phyloP scores from a whole-genome alignment of 2,329 filamentous ascomycete species.

The Cadophora malorum region DNA sequence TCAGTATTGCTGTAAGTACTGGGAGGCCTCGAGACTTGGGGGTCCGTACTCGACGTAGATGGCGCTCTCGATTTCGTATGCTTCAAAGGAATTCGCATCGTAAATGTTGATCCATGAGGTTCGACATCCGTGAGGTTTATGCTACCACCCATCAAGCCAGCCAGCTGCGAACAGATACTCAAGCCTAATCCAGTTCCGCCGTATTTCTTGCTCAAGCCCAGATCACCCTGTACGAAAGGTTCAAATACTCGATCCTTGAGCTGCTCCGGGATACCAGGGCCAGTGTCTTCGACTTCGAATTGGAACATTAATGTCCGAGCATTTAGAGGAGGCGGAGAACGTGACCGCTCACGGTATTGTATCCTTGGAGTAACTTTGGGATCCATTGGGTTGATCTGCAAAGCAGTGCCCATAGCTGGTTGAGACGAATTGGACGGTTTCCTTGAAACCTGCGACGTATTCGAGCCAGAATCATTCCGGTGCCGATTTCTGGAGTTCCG shows the following conservation, averaged over 20 bases:
- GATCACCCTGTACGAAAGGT: slow-evolving; percentile 92
- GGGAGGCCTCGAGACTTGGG: slow-evolving; percentile 43
- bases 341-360: slow-evolving; percentile 59
- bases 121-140: slow-evolving; percentile 75
- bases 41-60: slow-evolving; percentile 38
- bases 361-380: slow-evolving; percentile 43
- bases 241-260: slow-evolving; percentile 88
- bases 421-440: slow-evolving; percentile 38
- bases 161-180: slow-evolving; percentile 88
- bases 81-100: slow-evolving; percentile 80
- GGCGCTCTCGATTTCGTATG: slow-evolving; percentile 66
- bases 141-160: slow-evolving; percentile 79
- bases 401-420: slow-evolving; percentile 55
- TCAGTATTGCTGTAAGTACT: slow-evolving; percentile 41
- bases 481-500: slow-evolving; percentile 35
- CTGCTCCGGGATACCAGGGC: slow-evolving; percentile 80
- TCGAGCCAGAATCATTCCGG: slow-evolving; percentile 44
- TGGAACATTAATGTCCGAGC: slow-evolving; percentile 77
- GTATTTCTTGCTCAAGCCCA: slow-evolving; percentile 87
- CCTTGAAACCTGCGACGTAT: slow-evolving; percentile 58
- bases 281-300: slow-evolving; percentile 88
- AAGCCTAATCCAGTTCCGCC: slow-evolving; percentile 88
- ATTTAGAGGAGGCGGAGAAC: slow-evolving; percentile 64
- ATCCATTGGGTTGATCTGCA: slow-evolving; percentile 68
- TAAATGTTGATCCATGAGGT: slow-evolving; percentile 81